Conservation (phyloP, 2,329 filamentous ascomycete genomes). For the Trichocomaceae sp. region DNA sequence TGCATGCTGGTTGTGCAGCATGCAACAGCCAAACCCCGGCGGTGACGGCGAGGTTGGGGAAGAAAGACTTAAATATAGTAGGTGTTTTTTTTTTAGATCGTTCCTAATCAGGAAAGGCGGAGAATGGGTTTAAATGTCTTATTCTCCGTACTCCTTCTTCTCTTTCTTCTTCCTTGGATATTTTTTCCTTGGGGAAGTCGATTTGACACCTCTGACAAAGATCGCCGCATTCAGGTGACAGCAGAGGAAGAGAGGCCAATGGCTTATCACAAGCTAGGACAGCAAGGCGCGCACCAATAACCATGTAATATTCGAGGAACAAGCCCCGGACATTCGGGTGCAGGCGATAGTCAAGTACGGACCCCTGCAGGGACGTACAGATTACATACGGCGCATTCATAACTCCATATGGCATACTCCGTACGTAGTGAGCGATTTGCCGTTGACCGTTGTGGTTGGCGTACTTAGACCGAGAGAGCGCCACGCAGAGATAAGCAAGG, state of each 20-base stretch:
- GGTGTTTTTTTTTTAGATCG: too few relatives aligned
- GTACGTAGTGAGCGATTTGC: too few relatives aligned
- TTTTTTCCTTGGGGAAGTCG: not conserved
- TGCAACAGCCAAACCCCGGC: not conserved
- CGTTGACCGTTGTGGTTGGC: too few relatives aligned
- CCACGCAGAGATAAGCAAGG: too few relatives aligned
- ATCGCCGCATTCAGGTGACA: not conserved
- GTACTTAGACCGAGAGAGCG: too few relatives aligned
- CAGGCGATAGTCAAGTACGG: not conserved
- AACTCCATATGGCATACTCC: too few relatives aligned
- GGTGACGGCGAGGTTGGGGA: not conserved
- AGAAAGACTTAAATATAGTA: not conserved
- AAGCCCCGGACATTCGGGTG: not conserved
- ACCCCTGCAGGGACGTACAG: not conserved
- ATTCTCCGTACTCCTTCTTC: not conserved
- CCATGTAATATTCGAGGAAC: not conserved
- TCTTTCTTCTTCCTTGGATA: not conserved
- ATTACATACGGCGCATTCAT: not conserved
- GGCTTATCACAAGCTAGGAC: conserved; percentile 8
- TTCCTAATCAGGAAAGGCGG: not conserved
- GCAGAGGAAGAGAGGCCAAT: not conserved
- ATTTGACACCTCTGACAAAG: conserved; percentile 1
- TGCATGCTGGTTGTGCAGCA: conserved; percentile 12
- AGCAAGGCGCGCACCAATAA: conserved; percentile 2
- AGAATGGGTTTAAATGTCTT: too few relatives aligned